Conservation (phyloP, 345 rosid species). For the Eucalyptus erythrocorys region DNA sequence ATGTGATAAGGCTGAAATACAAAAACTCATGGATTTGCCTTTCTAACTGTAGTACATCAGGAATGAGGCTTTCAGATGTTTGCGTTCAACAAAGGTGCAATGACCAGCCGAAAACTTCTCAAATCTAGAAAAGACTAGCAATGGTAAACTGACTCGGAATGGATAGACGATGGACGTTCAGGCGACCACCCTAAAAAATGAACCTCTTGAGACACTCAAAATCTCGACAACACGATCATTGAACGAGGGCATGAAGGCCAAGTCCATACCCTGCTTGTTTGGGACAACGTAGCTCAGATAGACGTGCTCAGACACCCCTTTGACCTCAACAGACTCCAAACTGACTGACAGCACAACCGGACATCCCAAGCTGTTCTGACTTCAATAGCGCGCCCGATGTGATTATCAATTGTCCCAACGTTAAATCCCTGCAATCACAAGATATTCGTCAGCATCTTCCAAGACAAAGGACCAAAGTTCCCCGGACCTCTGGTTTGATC, state of each 20-base stretch:
- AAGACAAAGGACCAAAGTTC: not conserved
- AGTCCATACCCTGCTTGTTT: not conserved
- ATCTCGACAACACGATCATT: not conserved
- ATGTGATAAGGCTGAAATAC: not conserved
- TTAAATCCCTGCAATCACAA: not conserved
- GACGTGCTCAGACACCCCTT: not conserved
- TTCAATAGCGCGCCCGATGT: not conserved
- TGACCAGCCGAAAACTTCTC: not conserved
- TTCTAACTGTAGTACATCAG: not conserved
- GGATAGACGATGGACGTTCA: not conserved
- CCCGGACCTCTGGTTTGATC: not conserved
- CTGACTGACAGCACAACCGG: not conserved
- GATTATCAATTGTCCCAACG: not conserved
- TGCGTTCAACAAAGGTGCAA: not conserved
- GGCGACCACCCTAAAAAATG: not conserved
- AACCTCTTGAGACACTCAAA: not conserved
- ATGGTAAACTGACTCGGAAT: not conserved
- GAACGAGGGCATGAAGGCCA: not conserved
- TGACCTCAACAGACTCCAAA: not conserved
- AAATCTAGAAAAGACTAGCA: not conserved
- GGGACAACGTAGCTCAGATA: not conserved
- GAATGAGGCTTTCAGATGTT: not conserved
- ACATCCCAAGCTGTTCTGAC: not conserved
- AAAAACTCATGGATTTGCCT: not conserved
- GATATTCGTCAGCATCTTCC: not conserved